These are phyloP conservation scores for Dysphania ambrosioides DNA, from an alignment of 148 eudicot genomes.

Conservation along the genomic window DNA sequence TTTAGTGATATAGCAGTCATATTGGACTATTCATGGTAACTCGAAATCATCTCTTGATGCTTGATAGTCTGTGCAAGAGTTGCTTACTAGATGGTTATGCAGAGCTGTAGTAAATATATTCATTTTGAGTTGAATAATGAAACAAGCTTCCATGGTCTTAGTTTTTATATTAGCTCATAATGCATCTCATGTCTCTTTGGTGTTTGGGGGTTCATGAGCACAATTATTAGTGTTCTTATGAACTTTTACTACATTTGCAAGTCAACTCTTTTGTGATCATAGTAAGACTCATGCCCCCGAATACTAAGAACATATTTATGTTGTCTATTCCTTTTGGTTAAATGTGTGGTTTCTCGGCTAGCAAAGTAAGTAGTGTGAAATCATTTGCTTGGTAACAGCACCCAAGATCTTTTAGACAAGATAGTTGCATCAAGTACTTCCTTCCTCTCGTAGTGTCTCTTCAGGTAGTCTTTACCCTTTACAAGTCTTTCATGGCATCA, in stretches of 20 bases:
- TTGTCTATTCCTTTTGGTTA: not conserved
- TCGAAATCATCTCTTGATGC: not conserved
- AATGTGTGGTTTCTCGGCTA: not conserved
- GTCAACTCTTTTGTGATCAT: not conserved
- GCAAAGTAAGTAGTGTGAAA: not conserved
- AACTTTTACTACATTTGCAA: not conserved
- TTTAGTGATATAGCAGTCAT: not conserved
- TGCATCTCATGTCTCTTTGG: not conserved
- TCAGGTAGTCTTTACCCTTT: not conserved
- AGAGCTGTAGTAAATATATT: not conserved
- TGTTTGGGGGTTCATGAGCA: not conserved
- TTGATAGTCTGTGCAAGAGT: not conserved
- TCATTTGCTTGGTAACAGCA: not conserved
- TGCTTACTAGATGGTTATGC: not conserved
- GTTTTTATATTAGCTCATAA: not conserved
- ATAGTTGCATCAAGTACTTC: not conserved
- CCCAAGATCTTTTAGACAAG: not conserved
- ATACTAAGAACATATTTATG: not conserved
- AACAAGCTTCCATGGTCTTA: not conserved
- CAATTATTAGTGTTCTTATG: not conserved
- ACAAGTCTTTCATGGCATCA: not conserved
- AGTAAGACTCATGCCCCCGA: no score
- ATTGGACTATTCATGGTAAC: not conserved
- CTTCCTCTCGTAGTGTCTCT: not conserved
- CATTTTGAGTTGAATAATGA: not conserved